Conservation (phyloP, 805 yeast genomes). For the Suhomyces tanzawaensis region DNA sequence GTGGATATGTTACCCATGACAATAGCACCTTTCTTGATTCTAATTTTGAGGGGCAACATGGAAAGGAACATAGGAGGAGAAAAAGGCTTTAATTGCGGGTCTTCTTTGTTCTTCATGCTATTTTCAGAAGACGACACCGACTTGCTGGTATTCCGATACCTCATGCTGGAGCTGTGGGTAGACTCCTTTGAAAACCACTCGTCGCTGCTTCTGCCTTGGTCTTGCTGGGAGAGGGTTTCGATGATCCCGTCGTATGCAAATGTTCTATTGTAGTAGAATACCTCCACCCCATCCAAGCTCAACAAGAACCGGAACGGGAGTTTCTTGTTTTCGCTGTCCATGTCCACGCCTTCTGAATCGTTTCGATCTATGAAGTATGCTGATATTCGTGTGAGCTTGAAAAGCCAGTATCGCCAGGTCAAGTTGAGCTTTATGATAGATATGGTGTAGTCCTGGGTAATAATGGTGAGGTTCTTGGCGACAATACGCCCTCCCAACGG, state of each 20-base stretch:
- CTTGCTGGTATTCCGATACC: slow-evolving; percentile 13
- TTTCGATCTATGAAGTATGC: slow-evolving; percentile 23
- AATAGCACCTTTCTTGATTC: slow-evolving; percentile 63
- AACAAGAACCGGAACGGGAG: slow-evolving; percentile 58
- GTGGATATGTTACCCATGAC: slow-evolving; percentile 80
- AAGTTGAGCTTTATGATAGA: slow-evolving; percentile 68
- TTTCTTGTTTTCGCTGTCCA: slow-evolving; percentile 33
- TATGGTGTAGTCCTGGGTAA: slow-evolving; percentile 71
- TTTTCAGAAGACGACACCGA: slow-evolving; percentile 1
- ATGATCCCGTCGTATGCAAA: slow-evolving; percentile 69
- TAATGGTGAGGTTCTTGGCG: slow-evolving; percentile 69
- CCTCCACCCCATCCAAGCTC: slow-evolving; percentile 73
- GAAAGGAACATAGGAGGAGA: slow-evolving; percentile 21
- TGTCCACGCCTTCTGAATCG: neutral
- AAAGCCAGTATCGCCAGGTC: slow-evolving; percentile 89
- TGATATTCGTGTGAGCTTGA: slow-evolving; percentile 44
- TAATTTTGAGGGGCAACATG: slow-evolving; percentile 61
- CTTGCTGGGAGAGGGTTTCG: slow-evolving; percentile 28
- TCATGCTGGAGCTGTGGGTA: slow-evolving; percentile 9
- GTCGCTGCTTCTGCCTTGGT: slow-evolving; percentile 7
- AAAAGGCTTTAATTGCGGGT: neutral
- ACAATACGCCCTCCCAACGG: slow-evolving; percentile 80
- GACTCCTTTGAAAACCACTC: slow-evolving; percentile 13
- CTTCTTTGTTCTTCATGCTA: neutral
- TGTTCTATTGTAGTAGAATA: slow-evolving; percentile 78